Base-by-base conservation (phyloP, 371 early-diverging fungal species). In the Batrachochytrium dendrobatidis region DNA sequence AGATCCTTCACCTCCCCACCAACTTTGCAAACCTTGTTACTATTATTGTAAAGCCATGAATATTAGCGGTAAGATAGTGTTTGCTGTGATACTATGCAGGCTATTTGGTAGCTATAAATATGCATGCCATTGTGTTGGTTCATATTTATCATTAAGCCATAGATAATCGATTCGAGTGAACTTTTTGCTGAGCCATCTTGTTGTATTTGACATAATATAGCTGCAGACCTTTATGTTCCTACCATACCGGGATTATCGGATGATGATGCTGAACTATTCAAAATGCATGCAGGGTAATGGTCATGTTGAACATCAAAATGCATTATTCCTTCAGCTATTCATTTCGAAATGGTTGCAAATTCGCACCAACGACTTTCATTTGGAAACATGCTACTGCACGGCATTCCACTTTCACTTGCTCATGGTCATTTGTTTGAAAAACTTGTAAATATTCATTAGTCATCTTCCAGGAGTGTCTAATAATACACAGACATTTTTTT, bases 201-300 rank as follows among this genome's bases (percentile, higher is more conserved):
- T n/a, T n/a, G n/a, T n/a, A n/a, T n/a, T n/a, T n/a, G n/a, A n/a
- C n/a, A n/a, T n/a, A n/a, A n/a, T n/a, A 39, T 65, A 80, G 81
- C 77, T 31, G 73, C 80, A 26, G 82, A 83, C 55, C 84, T 77
- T 53, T 75, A 74, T 56, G 70, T 86, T 8, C 72, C 65, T 3
- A 59, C 63, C 12, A 53, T 86, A 12, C 86, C 84, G 32, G 81
- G 76, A 30, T 60, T 83, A 34, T 68, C 76, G 53, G 60, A 69
- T 22, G 67, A 73, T 52, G 63, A 68, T 6, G 54, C 63, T 2
- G 64, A 73, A 4, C 56, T 63, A 12, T 67, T 77, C 54, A 72
- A 60, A 29, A 84, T 84, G 73, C 82, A 84, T 71, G 83, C 86
- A 28, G 86, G 86, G 84, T 83, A 74, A 61, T 18, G 7, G n/a